Conservation (phyloP, 1,139 yeast genomes). For the Suhomyces bokatorum region DNA sequence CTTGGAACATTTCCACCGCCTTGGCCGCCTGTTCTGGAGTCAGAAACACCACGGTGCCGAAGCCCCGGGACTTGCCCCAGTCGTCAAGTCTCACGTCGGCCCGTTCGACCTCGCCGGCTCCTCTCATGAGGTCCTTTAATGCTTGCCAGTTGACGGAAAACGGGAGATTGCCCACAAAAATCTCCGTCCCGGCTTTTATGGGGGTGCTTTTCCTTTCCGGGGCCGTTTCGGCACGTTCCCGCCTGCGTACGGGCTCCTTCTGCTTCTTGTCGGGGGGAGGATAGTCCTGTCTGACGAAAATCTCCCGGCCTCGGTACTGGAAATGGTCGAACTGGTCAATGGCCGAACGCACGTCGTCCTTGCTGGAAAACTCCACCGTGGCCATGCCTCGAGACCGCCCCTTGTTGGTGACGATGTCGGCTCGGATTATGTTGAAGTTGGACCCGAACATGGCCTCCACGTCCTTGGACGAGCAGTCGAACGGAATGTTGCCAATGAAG, state of each 20-base stretch:
- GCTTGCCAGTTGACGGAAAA: slow-evolving; percentile 82
- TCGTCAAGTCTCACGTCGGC: slow-evolving; percentile 75
- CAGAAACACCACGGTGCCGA: slow-evolving; percentile 71
- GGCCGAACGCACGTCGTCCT: slow-evolving; percentile 73
- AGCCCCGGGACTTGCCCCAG: slow-evolving; percentile 81
- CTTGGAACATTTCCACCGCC: slow-evolving; percentile 65
- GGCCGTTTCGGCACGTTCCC: slow-evolving; percentile 14
- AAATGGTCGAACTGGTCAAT: slow-evolving; percentile 70
- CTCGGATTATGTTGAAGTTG: slow-evolving; percentile 76
- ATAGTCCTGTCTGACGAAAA: slow-evolving; percentile 86
- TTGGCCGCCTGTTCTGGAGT: slow-evolving; percentile 59
- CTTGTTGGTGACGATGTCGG: slow-evolving; percentile 81
- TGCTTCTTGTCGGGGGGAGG: slow-evolving; percentile 66
- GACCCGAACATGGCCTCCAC: slow-evolving; percentile 57
- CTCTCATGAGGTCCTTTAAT: slow-evolving; percentile 78
- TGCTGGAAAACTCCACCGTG: slow-evolving; percentile 78
- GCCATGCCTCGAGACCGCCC: slow-evolving; percentile 93
- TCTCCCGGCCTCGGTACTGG: slow-evolving; percentile 71
- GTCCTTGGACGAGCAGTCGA: slow-evolving; percentile 58
- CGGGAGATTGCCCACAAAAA: slow-evolving; percentile 82
- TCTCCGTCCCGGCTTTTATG: slow-evolving; percentile 57
- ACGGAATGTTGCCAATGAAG: slow-evolving; percentile 75
- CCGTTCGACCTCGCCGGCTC: slow-evolving; percentile 71
- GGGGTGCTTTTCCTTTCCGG: slow-evolving; percentile 14
- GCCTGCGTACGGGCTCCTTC: slow-evolving; percentile 15